Evolutionary conservation across 1,284 basidiomycete species (phyloP), one percentile per base, ranked within the genome.

Genomic region (Athelia psychrophila): DNA sequence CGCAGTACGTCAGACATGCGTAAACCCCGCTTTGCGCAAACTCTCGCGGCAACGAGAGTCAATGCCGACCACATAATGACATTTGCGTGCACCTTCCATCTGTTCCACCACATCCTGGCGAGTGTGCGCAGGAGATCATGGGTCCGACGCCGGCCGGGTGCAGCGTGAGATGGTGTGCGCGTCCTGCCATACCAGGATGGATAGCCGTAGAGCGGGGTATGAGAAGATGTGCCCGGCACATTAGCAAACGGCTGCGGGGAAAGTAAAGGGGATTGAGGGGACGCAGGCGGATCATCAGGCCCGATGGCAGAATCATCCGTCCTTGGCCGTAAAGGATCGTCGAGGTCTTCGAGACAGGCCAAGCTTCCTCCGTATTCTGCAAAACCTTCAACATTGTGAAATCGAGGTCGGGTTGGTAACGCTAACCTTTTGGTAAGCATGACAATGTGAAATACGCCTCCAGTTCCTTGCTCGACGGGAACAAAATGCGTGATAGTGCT

Each of bases 121-220:
- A 92, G 76, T 1, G 88, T 91, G 44, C 76, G 74, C n/a, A 78
- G 60, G 25, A 92, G 76, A 64, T 91, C 87, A 53, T 86, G 78
- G 56, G 87, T 87, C 44, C 88, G 79, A 50, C 81, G 77, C 27
- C 83, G 84, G 23, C 83, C 82, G 63, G 85, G 73, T n/a, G n/a
- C n/a, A n/a, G 51, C 73, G 74, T 57, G 83, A 69, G 46, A 72
- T 44, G 79, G 72, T 49, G 67, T 60, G 3, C 69, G 44, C 51
- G 68, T 20, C 16, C 58, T 66, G 32, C 70, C 62, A 48, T 64
- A 63, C 35, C 71, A 68, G 46, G 75, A 69, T 0, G 92, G 89
- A 65, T 94, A 94, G n/a, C 91, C 91, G 60, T 84, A 93, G 69
- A 87, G 93, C 0, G 91, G 91, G 59, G 93, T 93, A 48, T 81